Conservation (phyloP, 2,329 filamentous ascomycete genomes). For the Cladophialophora carrionii region DNA sequence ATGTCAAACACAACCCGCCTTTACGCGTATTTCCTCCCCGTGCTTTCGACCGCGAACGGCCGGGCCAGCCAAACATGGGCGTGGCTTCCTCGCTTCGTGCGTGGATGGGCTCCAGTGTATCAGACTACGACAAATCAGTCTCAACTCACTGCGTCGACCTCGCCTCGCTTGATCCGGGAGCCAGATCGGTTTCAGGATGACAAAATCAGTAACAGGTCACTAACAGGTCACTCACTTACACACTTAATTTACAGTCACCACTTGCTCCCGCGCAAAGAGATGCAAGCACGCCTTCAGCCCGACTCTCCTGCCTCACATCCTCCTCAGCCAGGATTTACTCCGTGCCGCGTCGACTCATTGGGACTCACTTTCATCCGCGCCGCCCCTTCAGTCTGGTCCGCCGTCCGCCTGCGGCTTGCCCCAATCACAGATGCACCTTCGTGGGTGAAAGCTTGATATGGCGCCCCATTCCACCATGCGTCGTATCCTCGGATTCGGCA, state of each 20-base stretch:
- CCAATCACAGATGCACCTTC: constrained; percentile 2
- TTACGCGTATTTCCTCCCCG: background rate
- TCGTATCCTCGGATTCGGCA: constrained; percentile 16
- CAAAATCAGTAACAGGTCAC: constrained; percentile 6
- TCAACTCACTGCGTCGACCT: constrained; percentile 3
- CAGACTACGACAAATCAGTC: constrained; percentile 17
- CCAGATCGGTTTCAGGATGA: constrained; percentile 15
- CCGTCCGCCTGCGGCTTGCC: constrained; percentile 5
- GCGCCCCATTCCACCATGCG: background rate
- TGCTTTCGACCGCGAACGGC: background rate
- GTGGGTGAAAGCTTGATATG: constrained; percentile 14
- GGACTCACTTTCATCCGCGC: constrained; percentile 14
- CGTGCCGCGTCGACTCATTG: background rate
- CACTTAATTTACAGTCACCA: background rate
- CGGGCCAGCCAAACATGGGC: background rate
- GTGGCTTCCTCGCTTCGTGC: constrained; percentile 12
- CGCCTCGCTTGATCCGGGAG: background rate
- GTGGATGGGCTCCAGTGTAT: constrained; percentile 16
- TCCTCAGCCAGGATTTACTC: background rate
- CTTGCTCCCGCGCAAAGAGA: background rate
- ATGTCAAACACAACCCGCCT: no score
- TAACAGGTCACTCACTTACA: background rate
- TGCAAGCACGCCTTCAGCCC: background rate
- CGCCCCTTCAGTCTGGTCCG: constrained; percentile 11
- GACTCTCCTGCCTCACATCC: background rate